Conservation (phyloP, 441 rosid genomes). For the Erodium chrysanthum region DNA sequence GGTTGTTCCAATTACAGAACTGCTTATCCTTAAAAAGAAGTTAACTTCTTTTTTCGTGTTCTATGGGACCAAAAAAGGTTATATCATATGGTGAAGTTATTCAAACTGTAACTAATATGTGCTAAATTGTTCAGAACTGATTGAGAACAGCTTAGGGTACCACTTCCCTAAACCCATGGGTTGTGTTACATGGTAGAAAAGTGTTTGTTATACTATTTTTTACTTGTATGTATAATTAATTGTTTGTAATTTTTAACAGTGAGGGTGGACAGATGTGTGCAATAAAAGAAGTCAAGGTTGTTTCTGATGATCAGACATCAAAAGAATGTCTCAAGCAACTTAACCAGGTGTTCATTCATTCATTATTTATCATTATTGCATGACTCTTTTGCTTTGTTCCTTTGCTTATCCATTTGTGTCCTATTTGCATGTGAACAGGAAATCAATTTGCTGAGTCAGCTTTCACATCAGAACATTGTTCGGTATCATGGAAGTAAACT, state of each 20-base stretch:
- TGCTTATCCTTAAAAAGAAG: not conserved
- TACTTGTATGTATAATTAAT: not conserved
- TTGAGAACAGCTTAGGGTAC: not conserved
- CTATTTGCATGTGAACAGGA: constrained; percentile 44
- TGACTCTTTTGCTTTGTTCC: not conserved
- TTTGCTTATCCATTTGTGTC: constrained; percentile 14
- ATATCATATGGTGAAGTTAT: too few species aligned
- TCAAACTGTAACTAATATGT: not conserved
- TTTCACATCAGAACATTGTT: constrained; percentile 78
- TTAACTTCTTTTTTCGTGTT: not conserved
- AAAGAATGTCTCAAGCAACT: constrained; percentile 85
- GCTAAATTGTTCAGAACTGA: not conserved
- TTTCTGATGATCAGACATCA: constrained; percentile 68
- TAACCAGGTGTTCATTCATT: constrained; percentile 51
- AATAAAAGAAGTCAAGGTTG: constrained; percentile 80
- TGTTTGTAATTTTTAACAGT: constrained; percentile 30
- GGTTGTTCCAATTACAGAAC: not conserved
- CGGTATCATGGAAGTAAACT: constrained; percentile 83
- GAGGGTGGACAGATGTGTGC: constrained; percentile 93
- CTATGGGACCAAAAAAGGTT: not conserved
- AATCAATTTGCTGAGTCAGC: constrained; percentile 74
- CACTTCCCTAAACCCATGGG: not conserved
- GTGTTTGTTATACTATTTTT: constrained; percentile 1
- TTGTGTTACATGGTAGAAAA: not conserved
- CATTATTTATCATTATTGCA: not conserved